A percentile compares a stretch with the other conserved stretches of the same genome.
phyloP scores from a whole-genome alignment of 2,329 filamentous ascomycete genomes.

The Alternaria sp. region DNA sequence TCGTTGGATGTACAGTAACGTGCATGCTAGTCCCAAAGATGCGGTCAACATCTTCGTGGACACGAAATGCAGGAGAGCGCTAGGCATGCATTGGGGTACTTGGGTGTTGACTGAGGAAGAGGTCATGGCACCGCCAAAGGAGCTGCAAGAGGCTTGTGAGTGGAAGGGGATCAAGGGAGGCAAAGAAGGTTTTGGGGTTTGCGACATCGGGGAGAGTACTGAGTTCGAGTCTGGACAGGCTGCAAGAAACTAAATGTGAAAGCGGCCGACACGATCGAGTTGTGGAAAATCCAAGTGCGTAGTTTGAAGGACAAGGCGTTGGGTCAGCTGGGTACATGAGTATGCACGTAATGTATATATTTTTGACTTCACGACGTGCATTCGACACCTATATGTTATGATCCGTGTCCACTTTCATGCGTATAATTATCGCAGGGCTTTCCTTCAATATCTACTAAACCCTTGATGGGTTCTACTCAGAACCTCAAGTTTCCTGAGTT shows the following conservation, averaged over 20 bases:
- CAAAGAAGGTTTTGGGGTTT: constrained; percentile 85
- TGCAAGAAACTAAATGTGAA: neutral
- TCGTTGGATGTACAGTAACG: constrained; percentile 73
- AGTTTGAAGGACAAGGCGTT: neutral
- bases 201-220: constrained; percentile 79
- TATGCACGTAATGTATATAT: neutral
- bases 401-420: neutral
- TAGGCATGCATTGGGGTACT: constrained; percentile 90
- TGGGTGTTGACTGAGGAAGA: constrained; percentile 89
- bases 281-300: neutral
- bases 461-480: neutral
- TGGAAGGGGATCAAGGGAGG: constrained; percentile 73
- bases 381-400: neutral
- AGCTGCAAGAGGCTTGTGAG: constrained; percentile 74
- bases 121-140: constrained; percentile 78
- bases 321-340: neutral
- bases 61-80: constrained; percentile 75
- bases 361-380: neutral
- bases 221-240: constrained; percentile 61
- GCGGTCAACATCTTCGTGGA: constrained; percentile 89
- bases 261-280: neutral
- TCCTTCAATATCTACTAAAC: neutral
- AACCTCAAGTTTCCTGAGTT: constrained; percentile 50
- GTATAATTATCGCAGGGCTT: neutral
- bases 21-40: constrained; percentile 88